phyloP scores from a whole-genome alignment of 1,284 basidiomycete species.

The Tylopilus sp. region DNA sequence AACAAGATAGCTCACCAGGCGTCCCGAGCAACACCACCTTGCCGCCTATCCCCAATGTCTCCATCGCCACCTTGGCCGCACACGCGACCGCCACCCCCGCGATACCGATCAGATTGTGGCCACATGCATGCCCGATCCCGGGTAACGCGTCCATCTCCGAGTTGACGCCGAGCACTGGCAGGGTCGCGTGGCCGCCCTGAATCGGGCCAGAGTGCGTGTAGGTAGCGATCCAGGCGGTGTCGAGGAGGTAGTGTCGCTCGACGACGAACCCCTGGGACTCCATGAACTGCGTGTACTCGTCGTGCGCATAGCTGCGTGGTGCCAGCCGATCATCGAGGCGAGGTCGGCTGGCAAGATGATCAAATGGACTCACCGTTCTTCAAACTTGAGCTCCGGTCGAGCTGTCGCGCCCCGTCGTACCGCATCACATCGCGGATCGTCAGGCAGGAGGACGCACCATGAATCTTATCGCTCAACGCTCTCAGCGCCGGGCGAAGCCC shows the following conservation, averaged over 20 bases:
- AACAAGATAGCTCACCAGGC: slow-evolving; percentile 47
- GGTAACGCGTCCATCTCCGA: slow-evolving; percentile 71
- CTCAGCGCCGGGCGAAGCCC: slow-evolving; percentile 55
- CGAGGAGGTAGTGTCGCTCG: slow-evolving; percentile 52
- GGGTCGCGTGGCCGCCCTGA: slow-evolving; percentile 21
- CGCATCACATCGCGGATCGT: background rate
- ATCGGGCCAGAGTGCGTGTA: slow-evolving; percentile 39
- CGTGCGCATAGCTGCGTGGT: slow-evolving; percentile 50
- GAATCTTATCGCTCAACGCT: slow-evolving; percentile 65
- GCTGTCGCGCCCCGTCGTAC: slow-evolving; percentile 34
- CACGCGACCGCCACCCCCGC: slow-evolving; percentile 67
- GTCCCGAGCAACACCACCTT: slow-evolving; percentile 73
- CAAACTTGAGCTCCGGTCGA: slow-evolving; percentile 57
- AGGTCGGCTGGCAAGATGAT: background rate
- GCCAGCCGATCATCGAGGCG: no score
- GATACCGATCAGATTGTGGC: slow-evolving; percentile 78
- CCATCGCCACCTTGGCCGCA: slow-evolving; percentile 57
- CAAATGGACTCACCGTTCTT: slow-evolving; percentile 48
- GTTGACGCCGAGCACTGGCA: slow-evolving; percentile 59
- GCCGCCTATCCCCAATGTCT: slow-evolving; percentile 57
- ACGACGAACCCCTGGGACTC: slow-evolving; percentile 58
- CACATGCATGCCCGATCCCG: slow-evolving; percentile 72
- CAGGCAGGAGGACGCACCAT: slow-evolving; percentile 40
- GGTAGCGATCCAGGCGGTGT: slow-evolving; percentile 71
- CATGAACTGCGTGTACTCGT: slow-evolving; percentile 57